Evolutionary conservation across 73 alveolate genomes (phyloP).

Genomic region (Tetrahymena borealis): DNA sequence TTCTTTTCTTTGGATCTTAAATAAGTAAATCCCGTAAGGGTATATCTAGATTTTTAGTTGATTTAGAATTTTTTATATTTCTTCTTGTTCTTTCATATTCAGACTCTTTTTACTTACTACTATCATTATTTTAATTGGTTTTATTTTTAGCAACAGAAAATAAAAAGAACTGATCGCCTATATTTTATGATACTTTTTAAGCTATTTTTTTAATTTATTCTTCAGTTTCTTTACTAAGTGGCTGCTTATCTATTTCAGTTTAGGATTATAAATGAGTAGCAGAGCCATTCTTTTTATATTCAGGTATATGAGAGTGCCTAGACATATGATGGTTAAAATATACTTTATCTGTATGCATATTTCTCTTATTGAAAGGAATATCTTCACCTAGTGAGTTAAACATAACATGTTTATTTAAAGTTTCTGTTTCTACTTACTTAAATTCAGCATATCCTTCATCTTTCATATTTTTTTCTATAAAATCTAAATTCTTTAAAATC

Average conservation of each 20-base stretch:
- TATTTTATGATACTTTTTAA: not conserved
- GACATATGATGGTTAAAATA: not conserved
- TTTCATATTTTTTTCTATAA: not conserved
- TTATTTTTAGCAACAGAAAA: not conserved
- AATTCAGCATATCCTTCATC: not conserved
- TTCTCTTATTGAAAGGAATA: not conserved
- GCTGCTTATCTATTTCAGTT: not conserved
- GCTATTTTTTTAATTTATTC: not conserved
- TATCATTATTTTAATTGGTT: not conserved
- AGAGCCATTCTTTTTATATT: not conserved
- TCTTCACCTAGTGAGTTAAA: not conserved
- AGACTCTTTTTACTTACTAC: not conserved
- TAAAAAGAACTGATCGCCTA: not conserved
- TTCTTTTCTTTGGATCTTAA: not conserved
- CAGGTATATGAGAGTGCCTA: not conserved
- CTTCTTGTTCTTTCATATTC: not conserved
- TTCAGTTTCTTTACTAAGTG: not conserved
- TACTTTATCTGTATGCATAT: not conserved
- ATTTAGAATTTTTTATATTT: not conserved
- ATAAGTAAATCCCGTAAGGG: not conserved
- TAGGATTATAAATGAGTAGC: not conserved
- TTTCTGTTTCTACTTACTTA: not conserved
- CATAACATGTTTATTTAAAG: not conserved
- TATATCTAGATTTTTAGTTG: not conserved
- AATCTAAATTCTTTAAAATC: not conserved